Conservation (phyloP, 1,139 yeast species). For the Zygoascus meyerae region DNA sequence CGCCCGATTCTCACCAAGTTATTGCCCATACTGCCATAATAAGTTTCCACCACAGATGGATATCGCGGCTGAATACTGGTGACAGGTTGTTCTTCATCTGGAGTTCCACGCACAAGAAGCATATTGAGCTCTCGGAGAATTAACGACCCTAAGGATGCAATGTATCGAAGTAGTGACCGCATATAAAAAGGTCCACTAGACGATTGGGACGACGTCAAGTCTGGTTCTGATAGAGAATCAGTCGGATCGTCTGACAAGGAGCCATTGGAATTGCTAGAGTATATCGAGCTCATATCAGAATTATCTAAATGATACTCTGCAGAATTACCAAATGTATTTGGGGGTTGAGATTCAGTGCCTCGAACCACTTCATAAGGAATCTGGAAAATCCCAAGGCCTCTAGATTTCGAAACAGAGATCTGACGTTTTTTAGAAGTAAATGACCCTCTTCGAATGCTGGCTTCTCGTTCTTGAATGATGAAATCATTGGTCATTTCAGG, state of each 20-base stretch:
- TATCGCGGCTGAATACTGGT: slow-evolving; percentile 10
- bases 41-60: slow-evolving; percentile 13
- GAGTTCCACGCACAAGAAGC: slow-evolving; percentile 5
- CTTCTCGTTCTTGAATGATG: background rate
- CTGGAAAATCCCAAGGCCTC: slow-evolving; percentile 7
- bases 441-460: background rate
- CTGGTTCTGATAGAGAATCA: background rate
- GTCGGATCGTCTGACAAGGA: background rate
- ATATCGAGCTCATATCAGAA: background rate
- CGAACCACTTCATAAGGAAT: background rate
- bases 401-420: background rate
- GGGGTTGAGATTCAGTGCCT: background rate
- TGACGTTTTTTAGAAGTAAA: background rate
- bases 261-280: background rate
- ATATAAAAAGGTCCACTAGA: background rate
- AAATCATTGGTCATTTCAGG: background rate
- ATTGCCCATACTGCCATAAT: slow-evolving; percentile 8
- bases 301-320: background rate
- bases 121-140: slow-evolving; percentile 7
- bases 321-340: background rate
- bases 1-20: background rate
- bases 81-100: slow-evolving; percentile 4
- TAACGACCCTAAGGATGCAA: slow-evolving; percentile 5
- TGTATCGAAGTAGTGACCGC: slow-evolving; percentile 1
- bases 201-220: background rate